Percentiles rank a stretch among this genome's conserved stretches.
Conservation (phyloP, 2,329 filamentous ascomycete species). For the Aspergillus ochraceoroseus region DNA sequence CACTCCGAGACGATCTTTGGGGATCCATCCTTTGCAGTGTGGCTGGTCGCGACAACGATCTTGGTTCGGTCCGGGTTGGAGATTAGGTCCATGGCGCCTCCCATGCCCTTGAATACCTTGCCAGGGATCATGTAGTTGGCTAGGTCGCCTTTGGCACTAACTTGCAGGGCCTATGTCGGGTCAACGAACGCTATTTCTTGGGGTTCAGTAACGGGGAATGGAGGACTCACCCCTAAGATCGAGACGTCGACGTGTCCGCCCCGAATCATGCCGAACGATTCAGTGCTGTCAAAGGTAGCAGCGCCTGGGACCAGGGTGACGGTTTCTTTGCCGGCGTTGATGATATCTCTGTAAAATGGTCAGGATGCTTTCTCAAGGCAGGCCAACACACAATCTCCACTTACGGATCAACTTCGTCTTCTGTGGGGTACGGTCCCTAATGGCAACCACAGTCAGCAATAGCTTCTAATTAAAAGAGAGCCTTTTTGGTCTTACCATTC, state of each 20-base stretch:
- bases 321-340: conserved; percentile 85
- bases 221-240: conserved; percentile 59
- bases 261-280: conserved; percentile 83
- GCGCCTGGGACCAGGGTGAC: conserved; percentile 74
- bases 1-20: conserved; percentile 64
- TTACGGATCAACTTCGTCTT: conserved; percentile 62
- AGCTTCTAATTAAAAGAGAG: background rate
- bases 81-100: conserved; percentile 69
- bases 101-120: conserved; percentile 83
- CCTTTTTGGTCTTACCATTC: conserved; percentile 50
- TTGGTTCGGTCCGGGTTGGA: conserved; percentile 67
- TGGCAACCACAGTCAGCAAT: conserved; percentile 8
- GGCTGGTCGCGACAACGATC: conserved; percentile 66
- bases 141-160: conserved; percentile 70
- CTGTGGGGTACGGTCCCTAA: conserved; percentile 66
- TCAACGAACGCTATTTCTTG: background rate
- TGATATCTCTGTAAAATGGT: conserved; percentile 55
- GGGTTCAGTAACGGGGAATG: background rate
- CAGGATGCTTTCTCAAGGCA: background rate
- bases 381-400: conserved; percentile 5
- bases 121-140: conserved; percentile 90
- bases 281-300: conserved; percentile 70
- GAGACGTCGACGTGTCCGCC: conserved; percentile 79
- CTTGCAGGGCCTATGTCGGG: conserved; percentile 59
- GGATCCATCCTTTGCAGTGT: conserved; percentile 63